Evolutionary conservation across 768 basidiomycete species (phyloP), one percentile per base, ranked within the genome.

Genomic region (Suillus americanus): DNA sequence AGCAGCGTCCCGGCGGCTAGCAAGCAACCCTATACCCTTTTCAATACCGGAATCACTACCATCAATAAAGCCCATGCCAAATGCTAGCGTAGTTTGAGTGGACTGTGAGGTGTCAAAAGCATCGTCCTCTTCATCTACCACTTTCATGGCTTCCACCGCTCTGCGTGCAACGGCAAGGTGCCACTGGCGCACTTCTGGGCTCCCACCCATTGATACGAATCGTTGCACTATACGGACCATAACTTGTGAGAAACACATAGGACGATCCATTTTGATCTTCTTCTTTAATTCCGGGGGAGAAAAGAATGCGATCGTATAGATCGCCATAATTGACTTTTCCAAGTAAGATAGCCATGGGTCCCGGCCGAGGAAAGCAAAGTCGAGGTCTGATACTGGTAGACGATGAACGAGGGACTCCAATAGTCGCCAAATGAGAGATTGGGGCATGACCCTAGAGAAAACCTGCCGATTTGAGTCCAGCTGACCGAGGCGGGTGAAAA

Each of bases 11-110:
- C 88, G 86, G 72, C 89, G 83, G 9, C 89, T 89, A 61, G 87
- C 90, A 38, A 93, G 79, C 62, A 94, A 75, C 3, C 92, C 92
- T 23, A 86, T 89, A 8, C 93, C 93, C 65, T 82, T 86, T 74
- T 94, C 91, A 55, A 83, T 78, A 12, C 80, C 80, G 20, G 75
- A 83, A 68, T 92, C 90, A 9, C 85, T 87, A 50, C 85, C 82
- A 72, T 93, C 93, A 1, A 89, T 86, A 70, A 89, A 93, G 16
- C 91, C 92, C 84, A 94, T 90, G n/a, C 92, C 92, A 73, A 93
- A 94, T 5, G 89, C 81, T 60, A 94, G 81, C 4, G 85, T 84
- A 5, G 91, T 83, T 57, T 80, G 80, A 23, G 78, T 77, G 23
- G 86, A 75, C 67, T 89, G 86, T 3, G 87, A 80, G 5, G 83